phyloP scores from a whole-genome alignment of 2,329 filamentous ascomycete species.

The Aureobasidium lini region DNA sequence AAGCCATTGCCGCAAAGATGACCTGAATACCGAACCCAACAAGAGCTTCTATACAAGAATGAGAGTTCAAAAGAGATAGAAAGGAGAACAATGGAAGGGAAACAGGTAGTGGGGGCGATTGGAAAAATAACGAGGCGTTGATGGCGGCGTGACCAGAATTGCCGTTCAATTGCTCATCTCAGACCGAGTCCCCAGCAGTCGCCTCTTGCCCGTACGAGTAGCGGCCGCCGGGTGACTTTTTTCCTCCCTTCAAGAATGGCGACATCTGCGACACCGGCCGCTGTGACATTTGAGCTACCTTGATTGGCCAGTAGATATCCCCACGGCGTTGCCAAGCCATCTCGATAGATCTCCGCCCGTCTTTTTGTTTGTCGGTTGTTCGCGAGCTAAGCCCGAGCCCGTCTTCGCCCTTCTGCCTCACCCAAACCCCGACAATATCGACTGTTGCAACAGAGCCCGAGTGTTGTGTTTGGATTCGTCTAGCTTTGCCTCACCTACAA shows the following conservation, averaged over 20 bases:
- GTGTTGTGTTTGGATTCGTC: neutral
- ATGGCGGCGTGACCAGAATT: conserved; percentile 5
- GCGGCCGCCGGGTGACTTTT: neutral
- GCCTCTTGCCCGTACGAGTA: neutral
- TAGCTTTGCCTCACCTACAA: neutral
- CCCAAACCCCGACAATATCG: neutral
- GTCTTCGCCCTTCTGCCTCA: neutral
- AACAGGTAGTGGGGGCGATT: neutral
- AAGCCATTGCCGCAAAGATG: conserved; percentile 22
- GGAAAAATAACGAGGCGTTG: conserved; percentile 5
- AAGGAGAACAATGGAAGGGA: conserved; percentile 2
- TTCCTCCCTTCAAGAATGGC: neutral
- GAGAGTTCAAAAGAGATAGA: neutral
- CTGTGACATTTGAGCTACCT: neutral
- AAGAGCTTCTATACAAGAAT: neutral
- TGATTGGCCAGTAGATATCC: neutral
- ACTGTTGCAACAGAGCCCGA: neutral
- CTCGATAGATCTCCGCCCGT: neutral
- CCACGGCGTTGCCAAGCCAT: conserved; percentile 5
- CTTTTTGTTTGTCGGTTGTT: neutral
- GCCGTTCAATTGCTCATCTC: conserved; percentile 11
- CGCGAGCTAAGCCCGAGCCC: neutral
- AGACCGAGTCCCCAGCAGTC: conserved; percentile 3
- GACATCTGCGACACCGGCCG: neutral
- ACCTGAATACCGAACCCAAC: conserved; percentile 7